Conservation (phyloP, 176 grass and related monocot species). For the Bromus sterilis region DNA sequence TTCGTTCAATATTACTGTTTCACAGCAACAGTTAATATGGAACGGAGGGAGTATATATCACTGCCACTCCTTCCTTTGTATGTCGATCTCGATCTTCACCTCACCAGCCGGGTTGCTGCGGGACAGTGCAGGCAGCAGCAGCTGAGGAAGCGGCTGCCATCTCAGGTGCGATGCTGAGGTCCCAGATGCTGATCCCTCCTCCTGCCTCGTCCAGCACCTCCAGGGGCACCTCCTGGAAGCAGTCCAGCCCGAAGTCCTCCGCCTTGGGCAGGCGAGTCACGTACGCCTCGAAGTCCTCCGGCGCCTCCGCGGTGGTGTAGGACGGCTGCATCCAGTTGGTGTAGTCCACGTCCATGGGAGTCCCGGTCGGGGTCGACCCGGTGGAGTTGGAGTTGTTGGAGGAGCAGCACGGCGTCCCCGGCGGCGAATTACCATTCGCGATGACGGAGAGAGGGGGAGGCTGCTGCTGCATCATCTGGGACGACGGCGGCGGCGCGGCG, state of each 20-base stretch:
- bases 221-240: slow-evolving; percentile 66
- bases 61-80: neutral
- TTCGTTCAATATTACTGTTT: no score
- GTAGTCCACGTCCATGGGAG: neutral
- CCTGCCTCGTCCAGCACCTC: slow-evolving; percentile 50
- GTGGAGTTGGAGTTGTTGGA: slow-evolving; percentile 6
- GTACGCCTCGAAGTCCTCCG: slow-evolving; percentile 58
- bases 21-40: no score
- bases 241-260: slow-evolving; percentile 79
- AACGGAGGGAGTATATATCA: no score
- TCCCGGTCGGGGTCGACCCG: neutral
- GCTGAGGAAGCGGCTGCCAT: neutral
- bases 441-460: no score
- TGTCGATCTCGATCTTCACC: neutral
- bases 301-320: neutral
- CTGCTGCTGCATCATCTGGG: neutral
- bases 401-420: slow-evolving; percentile 26
- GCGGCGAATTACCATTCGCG: neutral
- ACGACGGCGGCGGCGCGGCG: no score
- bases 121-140: neutral
- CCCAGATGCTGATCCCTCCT: slow-evolving; percentile 25
- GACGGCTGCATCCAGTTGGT: neutral
- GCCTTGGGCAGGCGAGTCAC: slow-evolving; percentile 69
- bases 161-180: neutral
- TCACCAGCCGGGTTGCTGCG: neutral